Evolutionary conservation across 2,329 filamentous ascomycete genomes (phyloP), one percentile per base, ranked within the genome.

Genomic region (Davidsoniella australis): DNA sequence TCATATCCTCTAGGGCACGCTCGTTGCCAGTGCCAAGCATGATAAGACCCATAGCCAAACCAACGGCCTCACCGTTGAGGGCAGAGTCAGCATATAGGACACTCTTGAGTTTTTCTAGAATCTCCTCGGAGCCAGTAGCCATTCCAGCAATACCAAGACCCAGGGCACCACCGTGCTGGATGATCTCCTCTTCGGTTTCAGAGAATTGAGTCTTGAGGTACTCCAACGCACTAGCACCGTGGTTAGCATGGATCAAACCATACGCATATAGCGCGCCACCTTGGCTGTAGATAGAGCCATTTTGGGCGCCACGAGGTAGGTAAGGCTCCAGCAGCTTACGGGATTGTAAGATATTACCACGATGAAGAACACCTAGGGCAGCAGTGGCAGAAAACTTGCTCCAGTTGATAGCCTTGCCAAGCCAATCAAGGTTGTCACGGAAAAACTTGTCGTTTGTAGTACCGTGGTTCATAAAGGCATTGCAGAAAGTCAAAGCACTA

Each of bases 371-470:
- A 63, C 91, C 91, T 5, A 98, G 71, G 6, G 91, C 91, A 50
- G 91, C 91, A 4, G 91, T 98, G 12, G 91, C 91, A 0, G 91
- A 95, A 63, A 98, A 98, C 63, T 98, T 98, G 54, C 88, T 95
- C 91, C 91, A 98, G 68, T 98, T 98, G 44, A 96, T 87, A 23
- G 91, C 91, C 70, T 96, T 98, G 53, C 89, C 88, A 3, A 98
- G 69, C 91, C 91, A 98, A 56, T 98, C 91, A 20, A 98, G 68
- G 62, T 98, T 98, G 60, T 96, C 87, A 6, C 93, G 78, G 77
- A 98, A 96, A 68, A 98, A 98, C 60, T 89, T 93, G 67, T 98
- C 91, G 58, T 94, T 91, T 0, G 89, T 95, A 0, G 91, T 98
- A 52, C 91, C 93, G 48, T 94, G 88, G 62, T 98, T 94, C 91